Conservation (phyloP, 306 rosid species). For the Ziziphus jujuba region DNA sequence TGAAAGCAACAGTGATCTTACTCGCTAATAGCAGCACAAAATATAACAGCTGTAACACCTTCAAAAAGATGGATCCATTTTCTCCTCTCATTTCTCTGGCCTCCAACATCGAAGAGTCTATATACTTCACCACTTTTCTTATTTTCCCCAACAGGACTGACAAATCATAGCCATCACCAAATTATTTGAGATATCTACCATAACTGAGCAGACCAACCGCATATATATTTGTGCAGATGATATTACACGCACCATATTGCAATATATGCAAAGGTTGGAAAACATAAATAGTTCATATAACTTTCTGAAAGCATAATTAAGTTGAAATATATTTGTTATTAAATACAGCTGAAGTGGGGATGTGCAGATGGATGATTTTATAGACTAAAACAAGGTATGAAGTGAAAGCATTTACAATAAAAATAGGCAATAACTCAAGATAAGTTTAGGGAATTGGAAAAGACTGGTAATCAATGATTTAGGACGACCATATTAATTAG, state of each 20-base stretch:
- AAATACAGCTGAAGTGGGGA: not conserved
- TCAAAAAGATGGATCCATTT: slow-evolving; percentile 99
- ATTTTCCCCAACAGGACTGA: slow-evolving; percentile 98
- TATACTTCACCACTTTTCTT: slow-evolving; percentile 97
- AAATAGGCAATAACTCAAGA: too few species aligned
- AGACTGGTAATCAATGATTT: not conserved
- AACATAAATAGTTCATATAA: not conserved
- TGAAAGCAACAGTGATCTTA: slow-evolving; percentile 40
- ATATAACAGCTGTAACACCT: slow-evolving; percentile 97
- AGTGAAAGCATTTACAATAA: too few species aligned
- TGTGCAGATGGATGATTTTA: not conserved
- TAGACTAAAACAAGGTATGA: not conserved
- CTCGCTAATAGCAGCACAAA: slow-evolving; percentile 99
- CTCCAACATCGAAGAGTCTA: slow-evolving; percentile 96
- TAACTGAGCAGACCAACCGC: not conserved
- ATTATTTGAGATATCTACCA: slow-evolving; percentile 1
- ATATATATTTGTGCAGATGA: not conserved
- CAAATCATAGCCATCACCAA: slow-evolving; percentile 35
- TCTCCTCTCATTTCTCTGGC: slow-evolving; percentile 98
- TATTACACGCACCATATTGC: too few species aligned
- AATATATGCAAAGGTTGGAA: not conserved
- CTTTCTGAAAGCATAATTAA: not conserved
- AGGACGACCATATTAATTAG: not conserved
- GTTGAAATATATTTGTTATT: not conserved
- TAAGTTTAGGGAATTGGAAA: too few species aligned